These are phyloP conservation scores for Xylaria sp. DNA, from an alignment of 2,329 filamentous ascomycete genomes.

Conservation along the genomic window DNA sequence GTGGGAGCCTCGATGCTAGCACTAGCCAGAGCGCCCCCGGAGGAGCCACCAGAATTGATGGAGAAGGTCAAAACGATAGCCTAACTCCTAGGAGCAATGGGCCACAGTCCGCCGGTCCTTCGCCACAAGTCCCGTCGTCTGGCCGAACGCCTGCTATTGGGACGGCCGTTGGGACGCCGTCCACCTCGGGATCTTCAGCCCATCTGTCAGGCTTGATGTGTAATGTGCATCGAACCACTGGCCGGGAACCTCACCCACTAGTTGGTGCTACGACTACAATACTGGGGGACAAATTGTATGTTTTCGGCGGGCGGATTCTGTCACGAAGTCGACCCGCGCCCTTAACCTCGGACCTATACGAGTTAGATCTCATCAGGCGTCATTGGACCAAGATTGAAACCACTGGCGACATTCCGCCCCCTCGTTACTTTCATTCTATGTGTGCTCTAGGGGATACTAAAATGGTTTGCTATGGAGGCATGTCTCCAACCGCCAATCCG, in stretches of 20 bases:
- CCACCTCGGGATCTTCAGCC: slow-evolving; percentile 55
- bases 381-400: slow-evolving; percentile 94
- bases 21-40: slow-evolving; percentile 55
- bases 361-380: slow-evolving; percentile 85
- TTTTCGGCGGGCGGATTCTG: slow-evolving; percentile 89
- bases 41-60: slow-evolving; percentile 51
- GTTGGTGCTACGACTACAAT: slow-evolving; percentile 96
- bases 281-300: slow-evolving; percentile 92
- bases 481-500: slow-evolving; percentile 76
- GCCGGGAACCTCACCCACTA: slow-evolving; percentile 85
- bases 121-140: slow-evolving; percentile 55
- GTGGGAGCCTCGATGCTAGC: slow-evolving; percentile 47
- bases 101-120: slow-evolving; percentile 61
- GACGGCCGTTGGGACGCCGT: slow-evolving; percentile 49
- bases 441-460: slow-evolving; percentile 94
- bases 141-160: slow-evolving; percentile 46
- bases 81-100: slow-evolving; percentile 59
- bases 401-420: slow-evolving; percentile 82
- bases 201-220: slow-evolving; percentile 72
- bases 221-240: slow-evolving; percentile 83
- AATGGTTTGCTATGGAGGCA: slow-evolving; percentile 96
- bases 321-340: slow-evolving; percentile 80
- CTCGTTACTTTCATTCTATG: slow-evolving; percentile 96
- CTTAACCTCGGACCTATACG: slow-evolving; percentile 89
- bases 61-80: slow-evolving; percentile 55